Evolutionary conservation across 108 stramenopile genomes (phyloP).

Genomic region (Stephanodiscus triporus): DNA sequence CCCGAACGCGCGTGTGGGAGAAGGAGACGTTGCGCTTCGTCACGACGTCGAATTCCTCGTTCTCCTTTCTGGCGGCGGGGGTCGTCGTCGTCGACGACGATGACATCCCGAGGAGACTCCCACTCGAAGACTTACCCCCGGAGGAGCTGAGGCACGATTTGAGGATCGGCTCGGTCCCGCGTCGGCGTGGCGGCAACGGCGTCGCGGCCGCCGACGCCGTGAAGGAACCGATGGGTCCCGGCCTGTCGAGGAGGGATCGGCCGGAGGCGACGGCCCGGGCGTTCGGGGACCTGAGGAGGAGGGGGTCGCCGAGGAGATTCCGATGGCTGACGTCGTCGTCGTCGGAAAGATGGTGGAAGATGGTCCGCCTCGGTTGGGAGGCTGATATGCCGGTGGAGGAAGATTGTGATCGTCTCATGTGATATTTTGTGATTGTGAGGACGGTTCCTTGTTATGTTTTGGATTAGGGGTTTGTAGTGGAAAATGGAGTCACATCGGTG

Average conservation of each 20-base stretch:
- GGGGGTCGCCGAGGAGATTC: too few relatives aligned
- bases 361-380: too few relatives aligned
- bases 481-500: too few relatives aligned
- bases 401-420: too few relatives aligned
- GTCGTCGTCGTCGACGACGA: not conserved
- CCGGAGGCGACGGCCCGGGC: not conserved
- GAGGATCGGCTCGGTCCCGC: not conserved
- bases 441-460: too few relatives aligned
- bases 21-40: constrained; percentile 59
- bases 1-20: constrained; percentile 52
- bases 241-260: not conserved
- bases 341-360: too few relatives aligned
- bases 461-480: too few relatives aligned
- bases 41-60: constrained; percentile 11
- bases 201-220: constrained; percentile 5
- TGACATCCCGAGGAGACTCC: not conserved
- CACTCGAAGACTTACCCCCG: not conserved
- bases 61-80: not conserved
- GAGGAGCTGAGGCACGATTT: not conserved
- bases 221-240: not conserved
- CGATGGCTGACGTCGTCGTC: too few relatives aligned
- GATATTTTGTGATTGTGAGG: too few relatives aligned
- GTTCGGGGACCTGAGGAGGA: too few relatives aligned
- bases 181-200: not conserved
- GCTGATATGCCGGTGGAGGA: too few relatives aligned